Conservation (phyloP, 2,329 filamentous ascomycete species). For the Remersonia thermophila region DNA sequence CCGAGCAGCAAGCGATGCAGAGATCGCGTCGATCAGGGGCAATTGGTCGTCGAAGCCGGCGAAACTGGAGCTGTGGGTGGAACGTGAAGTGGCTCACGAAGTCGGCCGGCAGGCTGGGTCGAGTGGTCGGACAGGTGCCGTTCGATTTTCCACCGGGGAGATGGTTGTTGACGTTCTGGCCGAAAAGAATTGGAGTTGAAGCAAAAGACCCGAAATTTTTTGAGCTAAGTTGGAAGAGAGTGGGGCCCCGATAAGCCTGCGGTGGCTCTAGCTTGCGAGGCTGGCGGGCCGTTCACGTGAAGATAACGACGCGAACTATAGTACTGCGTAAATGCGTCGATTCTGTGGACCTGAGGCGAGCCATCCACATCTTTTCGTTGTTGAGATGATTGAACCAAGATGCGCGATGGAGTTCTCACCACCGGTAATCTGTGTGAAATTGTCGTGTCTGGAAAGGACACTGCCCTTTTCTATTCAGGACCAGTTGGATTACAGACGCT, state of each 20-base stretch:
- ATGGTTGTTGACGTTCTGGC: slow-evolving; percentile 4
- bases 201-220: slow-evolving; percentile 10
- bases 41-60: slow-evolving; percentile 4
- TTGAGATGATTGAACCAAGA: too few relatives aligned
- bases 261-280: slow-evolving; percentile 4
- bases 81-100: slow-evolving; percentile 12
- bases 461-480: too few relatives aligned
- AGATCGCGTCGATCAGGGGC: not conserved
- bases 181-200: slow-evolving; percentile 2
- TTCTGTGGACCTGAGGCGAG: too few relatives aligned
- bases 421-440: too few relatives aligned
- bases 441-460: too few relatives aligned
- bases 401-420: too few relatives aligned
- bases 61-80: slow-evolving; percentile 9
- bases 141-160: slow-evolving; percentile 12
- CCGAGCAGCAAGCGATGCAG: not conserved
- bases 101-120: slow-evolving; percentile 13
- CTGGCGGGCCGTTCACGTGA: slow-evolving; percentile 3
- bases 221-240: slow-evolving; percentile 1
- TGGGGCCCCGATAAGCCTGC: slow-evolving; percentile 8
- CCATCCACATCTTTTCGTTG: too few relatives aligned
- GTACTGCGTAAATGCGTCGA: too few relatives aligned
- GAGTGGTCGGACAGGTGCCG: slow-evolving; percentile 13
- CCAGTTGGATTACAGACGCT: too few relatives aligned
- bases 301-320: slow-evolving; percentile 4